Evolutionary conservation across 176 grass and related monocot genomes (phyloP).

Genomic region (Microstegium vimineum): DNA sequence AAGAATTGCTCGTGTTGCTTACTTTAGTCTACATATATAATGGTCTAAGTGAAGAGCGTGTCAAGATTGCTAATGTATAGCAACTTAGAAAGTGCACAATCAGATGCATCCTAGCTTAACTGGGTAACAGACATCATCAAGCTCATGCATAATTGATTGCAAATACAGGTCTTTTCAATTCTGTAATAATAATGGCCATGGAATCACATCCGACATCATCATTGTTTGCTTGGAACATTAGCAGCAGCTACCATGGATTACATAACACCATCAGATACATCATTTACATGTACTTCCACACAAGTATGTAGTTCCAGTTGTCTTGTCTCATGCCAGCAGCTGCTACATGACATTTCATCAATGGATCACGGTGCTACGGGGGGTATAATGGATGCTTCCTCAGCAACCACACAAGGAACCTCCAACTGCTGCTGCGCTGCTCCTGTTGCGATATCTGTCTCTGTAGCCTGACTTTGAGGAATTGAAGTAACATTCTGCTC

Average conservation of each 20-base stretch:
- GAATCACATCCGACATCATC: conserved; percentile 14
- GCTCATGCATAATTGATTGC: background rate
- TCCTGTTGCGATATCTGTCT: background rate
- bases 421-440: background rate
- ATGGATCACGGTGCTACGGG: background rate
- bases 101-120: background rate
- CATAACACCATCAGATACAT: background rate
- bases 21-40: background rate
- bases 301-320: background rate
- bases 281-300: background rate
- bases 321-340: background rate
- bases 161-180: background rate
- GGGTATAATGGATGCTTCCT: background rate
- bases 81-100: background rate
- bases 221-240: conserved; percentile 18
- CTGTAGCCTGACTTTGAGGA: background rate
- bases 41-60: background rate
- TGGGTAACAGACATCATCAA: background rate
- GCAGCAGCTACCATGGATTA: background rate
- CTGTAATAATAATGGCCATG: background rate
- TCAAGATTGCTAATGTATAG: background rate
- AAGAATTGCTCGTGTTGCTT: background rate
- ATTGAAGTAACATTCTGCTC: conserved; percentile 11
- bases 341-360: background rate
- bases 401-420: background rate